Evolutionary conservation across 306 rosid species (phyloP), one percentile per base, ranked within the genome.

Genomic region (Lathyrus oleraceus): DNA sequence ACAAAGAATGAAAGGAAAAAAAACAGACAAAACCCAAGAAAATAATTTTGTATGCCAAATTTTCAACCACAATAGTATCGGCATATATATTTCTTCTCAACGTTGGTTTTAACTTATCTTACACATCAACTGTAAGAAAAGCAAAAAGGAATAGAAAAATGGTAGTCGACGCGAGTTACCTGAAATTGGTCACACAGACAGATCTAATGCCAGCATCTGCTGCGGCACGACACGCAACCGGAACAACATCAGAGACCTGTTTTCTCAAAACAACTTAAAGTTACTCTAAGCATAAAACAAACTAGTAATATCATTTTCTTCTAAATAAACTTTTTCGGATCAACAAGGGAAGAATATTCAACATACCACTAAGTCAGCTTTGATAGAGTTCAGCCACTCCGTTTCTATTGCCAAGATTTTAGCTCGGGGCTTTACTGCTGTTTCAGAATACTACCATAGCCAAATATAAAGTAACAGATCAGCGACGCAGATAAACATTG

Each of bases 141-240:
- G 61, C 5, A 20, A 65, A 58, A 21, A 3, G 15, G 51, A 45
- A 67, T 43, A 40, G 35, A 27, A 61, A 25, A 61, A 21, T 15
- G 35, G 25, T 1, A 45, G 35, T 67, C 32, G 38, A 16, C 19
- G 67, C 3, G 20, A 49, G 30, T 66, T 76, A 91, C 99, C 97
- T 95, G 75, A 95, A 91, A 87, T 95, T 91, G 32, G 99, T 91
- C 71, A 87, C 96, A 75, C 99, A 95, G 67, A 95, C 93, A 64
- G 99, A 89, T 25, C 96, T 95, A 79, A 95, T 95, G 69, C 97
- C 97, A 64, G 99, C 97, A 81, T 95, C 92, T 21, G 97, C 97
- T 21, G 97, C 99, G 2, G 99, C 99, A 40, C 91, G 95, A 61
- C 97, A 94, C 10, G 95, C 97, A 59, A 94, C 96, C 3, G 99